A percentile compares a stretch with the other conserved stretches of the same genome.
Evolutionary conservation across 2,329 filamentous ascomycete species (phyloP).

Genomic region (Paracoccidioides lutzii): DNA sequence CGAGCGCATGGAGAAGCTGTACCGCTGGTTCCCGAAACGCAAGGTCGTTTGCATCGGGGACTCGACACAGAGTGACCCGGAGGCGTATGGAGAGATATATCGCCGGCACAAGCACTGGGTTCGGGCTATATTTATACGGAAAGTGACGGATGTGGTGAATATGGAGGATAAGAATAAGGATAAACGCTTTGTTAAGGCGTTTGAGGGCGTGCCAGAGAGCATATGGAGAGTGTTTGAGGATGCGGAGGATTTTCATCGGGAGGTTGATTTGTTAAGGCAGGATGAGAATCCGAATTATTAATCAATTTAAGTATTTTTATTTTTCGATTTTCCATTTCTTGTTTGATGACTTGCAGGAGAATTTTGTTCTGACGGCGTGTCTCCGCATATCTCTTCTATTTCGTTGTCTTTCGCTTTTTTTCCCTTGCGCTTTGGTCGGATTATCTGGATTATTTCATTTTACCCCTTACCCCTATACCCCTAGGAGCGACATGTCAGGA

Average conservation of each 20-base stretch:
- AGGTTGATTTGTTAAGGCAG: conserved; percentile 20
- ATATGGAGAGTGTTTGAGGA: conserved; percentile 76
- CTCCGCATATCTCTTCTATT: too few relatives aligned
- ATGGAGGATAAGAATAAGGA: conserved; percentile 63
- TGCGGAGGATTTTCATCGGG: conserved; percentile 46
- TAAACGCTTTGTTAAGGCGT: conserved; percentile 69
- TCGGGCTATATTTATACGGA: conserved; percentile 70
- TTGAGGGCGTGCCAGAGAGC: conserved; percentile 55
- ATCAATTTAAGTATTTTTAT: neutral
- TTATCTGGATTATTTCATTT: too few relatives aligned
- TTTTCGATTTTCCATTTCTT: neutral
- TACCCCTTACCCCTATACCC: too few relatives aligned
- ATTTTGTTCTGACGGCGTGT: too few relatives aligned
- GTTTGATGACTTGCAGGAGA: neutral
- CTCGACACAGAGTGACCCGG: conserved; percentile 81
- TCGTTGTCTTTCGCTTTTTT: neutral
- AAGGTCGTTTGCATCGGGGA: conserved; percentile 80
- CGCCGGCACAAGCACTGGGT: conserved; percentile 62
- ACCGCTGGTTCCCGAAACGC: conserved; percentile 62
- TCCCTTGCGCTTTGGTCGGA: neutral
- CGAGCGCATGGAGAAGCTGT: conserved; percentile 63
- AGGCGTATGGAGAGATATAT: conserved; percentile 72
- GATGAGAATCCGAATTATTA: conserved; percentile 8
- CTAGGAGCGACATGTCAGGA: neutral
- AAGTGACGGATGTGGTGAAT: conserved; percentile 61